Conservation (phyloP, 2,329 filamentous ascomycete species). For the Falciphora oryzae region DNA sequence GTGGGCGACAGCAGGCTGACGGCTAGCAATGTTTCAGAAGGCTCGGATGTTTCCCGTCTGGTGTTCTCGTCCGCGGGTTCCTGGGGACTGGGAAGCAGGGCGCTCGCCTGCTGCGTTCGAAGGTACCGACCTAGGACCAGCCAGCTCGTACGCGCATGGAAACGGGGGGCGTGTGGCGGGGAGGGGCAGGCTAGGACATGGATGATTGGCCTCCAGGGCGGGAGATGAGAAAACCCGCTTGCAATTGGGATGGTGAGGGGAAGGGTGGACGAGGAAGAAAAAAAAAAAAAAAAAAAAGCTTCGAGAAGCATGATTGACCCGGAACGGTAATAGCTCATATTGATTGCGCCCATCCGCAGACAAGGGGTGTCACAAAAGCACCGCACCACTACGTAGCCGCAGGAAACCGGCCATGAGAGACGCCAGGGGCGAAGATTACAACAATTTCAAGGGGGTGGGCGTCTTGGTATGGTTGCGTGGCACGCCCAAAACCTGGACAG, state of each 20-base stretch:
- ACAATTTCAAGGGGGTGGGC: not conserved
- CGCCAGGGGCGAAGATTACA: not conserved
- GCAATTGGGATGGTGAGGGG: not conserved
- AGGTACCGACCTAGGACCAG: not conserved
- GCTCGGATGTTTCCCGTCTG: not conserved
- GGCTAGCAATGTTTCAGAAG: not conserved
- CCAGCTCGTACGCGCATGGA: not conserved
- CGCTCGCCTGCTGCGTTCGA: not conserved
- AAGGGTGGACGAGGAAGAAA: not conserved
- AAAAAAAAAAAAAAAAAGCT: slow-evolving; percentile 7
- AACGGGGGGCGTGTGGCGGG: not conserved
- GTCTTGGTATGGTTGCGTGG: not conserved
- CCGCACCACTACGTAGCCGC: not conserved
- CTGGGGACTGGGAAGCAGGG: no score
- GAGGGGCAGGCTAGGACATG: not conserved
- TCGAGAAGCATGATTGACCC: slow-evolving; percentile 2
- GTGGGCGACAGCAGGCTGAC: not conserved
- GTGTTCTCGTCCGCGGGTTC: not conserved
- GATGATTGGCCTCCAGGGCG: not conserved
- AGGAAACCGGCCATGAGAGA: not conserved
- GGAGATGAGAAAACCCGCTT: not conserved
- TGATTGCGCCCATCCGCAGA: not conserved
- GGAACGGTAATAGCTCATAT: not conserved
- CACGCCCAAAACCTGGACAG: no score
- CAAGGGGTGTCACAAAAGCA: slow-evolving; percentile 3